Conservation (phyloP, 2,329 filamentous ascomycete genomes). For the Claviceps humidiphila region DNA sequence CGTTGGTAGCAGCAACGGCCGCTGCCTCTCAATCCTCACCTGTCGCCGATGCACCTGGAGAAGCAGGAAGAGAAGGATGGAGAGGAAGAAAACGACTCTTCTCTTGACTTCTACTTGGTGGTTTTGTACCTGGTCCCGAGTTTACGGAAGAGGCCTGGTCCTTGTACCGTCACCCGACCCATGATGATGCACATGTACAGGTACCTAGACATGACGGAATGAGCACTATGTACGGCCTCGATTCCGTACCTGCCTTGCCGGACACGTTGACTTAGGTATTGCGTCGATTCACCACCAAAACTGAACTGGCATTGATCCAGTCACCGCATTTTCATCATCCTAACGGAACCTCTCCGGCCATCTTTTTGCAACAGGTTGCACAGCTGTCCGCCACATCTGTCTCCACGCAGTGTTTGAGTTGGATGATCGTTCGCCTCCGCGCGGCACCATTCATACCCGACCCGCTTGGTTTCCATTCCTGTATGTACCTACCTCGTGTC, state of each 20-base stretch:
- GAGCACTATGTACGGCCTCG: neutral
- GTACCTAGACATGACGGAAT: neutral
- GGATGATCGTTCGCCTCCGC: neutral
- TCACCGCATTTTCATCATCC: neutral
- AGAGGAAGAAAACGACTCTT: too few species aligned
- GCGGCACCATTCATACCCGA: neutral
- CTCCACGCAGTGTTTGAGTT: neutral
- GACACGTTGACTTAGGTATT: neutral
- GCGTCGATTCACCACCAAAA: neutral
- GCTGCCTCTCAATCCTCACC: too few species aligned
- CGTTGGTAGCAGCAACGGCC: too few species aligned
- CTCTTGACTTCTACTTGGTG: too few species aligned
- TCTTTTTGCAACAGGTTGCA: neutral
- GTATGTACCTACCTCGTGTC: neutral
- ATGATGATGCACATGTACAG: neutral
- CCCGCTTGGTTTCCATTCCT: neutral
- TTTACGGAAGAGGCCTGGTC: too few species aligned
- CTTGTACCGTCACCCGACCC: too few species aligned
- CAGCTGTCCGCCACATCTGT: neutral
- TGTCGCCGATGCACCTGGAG: too few species aligned
- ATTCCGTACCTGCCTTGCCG: neutral
- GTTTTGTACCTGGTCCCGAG: too few species aligned
- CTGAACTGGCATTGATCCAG: neutral
- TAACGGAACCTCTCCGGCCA: neutral
- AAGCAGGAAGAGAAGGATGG: too few species aligned